These are phyloP conservation scores for Furcasterigmium sp. DNA, from an alignment of 2,329 filamentous ascomycete genomes.

Conservation along the genomic window DNA sequence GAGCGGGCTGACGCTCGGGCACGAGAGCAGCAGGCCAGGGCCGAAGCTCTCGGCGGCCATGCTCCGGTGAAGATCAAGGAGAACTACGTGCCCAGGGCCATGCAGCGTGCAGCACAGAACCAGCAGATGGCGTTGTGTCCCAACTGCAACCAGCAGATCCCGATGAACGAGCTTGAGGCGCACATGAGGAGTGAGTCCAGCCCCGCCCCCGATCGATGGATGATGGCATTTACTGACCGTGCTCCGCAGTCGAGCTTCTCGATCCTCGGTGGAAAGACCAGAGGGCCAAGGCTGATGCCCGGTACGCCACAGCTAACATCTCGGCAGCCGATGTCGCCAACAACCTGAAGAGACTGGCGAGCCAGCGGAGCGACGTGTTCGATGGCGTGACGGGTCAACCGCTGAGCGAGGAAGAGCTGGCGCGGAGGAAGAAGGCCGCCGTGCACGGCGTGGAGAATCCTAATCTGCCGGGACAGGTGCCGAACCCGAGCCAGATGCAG, in stretches of 20 bases:
- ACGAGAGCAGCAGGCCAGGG: conserved; percentile 70
- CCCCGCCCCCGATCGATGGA: too few relatives aligned
- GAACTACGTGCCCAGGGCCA: conserved; percentile 85
- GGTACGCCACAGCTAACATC: conserved; percentile 80
- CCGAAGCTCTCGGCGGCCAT: conserved; percentile 65
- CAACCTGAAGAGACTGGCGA: conserved; percentile 91
- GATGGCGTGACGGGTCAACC: conserved; percentile 66
- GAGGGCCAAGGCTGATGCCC: conserved; percentile 79
- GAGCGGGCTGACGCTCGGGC: conserved; percentile 55
- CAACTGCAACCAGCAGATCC: conserved; percentile 88
- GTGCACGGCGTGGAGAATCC: conserved; percentile 53
- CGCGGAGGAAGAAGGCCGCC: conserved; percentile 71
- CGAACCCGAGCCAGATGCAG: conserved; percentile 37
- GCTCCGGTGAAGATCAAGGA: conserved; percentile 84
- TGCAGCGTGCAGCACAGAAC: conserved; percentile 61
- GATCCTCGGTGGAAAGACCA: conserved; percentile 97
- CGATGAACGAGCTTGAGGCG: conserved; percentile 79
- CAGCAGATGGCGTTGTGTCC: conserved; percentile 74
- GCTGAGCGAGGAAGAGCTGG: conserved; percentile 67
- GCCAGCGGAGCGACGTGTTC: conserved; percentile 82
- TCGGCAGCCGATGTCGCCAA: conserved; percentile 84
- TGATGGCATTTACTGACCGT: conserved; percentile 25
- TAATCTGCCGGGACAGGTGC: conserved; percentile 21
- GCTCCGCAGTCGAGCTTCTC: conserved; percentile 70
- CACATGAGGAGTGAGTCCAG: conserved; percentile 78